phyloP scores from a whole-genome alignment of 192 early-diverging fungal genomes.

The Backusella circina region DNA sequence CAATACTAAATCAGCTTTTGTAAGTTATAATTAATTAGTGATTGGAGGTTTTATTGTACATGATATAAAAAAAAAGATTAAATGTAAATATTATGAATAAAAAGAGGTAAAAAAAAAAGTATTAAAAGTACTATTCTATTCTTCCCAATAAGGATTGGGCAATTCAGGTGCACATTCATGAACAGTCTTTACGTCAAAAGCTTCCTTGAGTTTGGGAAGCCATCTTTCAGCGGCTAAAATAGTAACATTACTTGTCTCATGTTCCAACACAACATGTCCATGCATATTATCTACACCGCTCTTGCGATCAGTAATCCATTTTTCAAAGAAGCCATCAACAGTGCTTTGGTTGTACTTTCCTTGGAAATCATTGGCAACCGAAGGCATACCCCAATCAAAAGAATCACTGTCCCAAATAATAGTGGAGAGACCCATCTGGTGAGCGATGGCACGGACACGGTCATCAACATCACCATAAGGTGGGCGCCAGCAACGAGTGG shows the following conservation, averaged over 20 bases:
- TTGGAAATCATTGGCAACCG: conserved; percentile 5
- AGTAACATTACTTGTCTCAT: conserved; percentile 37
- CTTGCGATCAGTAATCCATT: conserved; percentile 17
- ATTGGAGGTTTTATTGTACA: background rate
- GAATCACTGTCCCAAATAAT: conserved; percentile 27
- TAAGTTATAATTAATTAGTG: background rate
- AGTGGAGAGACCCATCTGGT: conserved; percentile 43
- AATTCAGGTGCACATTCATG: conserved; percentile 32
- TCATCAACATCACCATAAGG: conserved; percentile 74
- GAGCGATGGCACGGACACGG: conserved; percentile 60
- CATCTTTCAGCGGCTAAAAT: conserved; percentile 35
- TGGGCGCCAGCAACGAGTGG: conserved; percentile 50
- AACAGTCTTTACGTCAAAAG: conserved; percentile 33
- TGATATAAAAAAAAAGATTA: background rate
- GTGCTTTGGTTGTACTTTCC: conserved; percentile 7
- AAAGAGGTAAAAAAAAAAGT: background rate
- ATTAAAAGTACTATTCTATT: background rate
- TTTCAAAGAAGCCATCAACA: conserved; percentile 15
- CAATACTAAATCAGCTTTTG: background rate
- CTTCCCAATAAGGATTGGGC: conserved; percentile 36
- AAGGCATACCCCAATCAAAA: conserved; percentile 37
- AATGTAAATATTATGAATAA: background rate
- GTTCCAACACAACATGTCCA: conserved; percentile 38
- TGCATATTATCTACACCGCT: conserved; percentile 11
- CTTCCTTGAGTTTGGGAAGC: conserved; percentile 35